Percentiles rank a stretch among this genome's conserved stretches.
Evolutionary conservation across 129 eudicot species (phyloP).

Genomic region (Deinandra increscens): DNA sequence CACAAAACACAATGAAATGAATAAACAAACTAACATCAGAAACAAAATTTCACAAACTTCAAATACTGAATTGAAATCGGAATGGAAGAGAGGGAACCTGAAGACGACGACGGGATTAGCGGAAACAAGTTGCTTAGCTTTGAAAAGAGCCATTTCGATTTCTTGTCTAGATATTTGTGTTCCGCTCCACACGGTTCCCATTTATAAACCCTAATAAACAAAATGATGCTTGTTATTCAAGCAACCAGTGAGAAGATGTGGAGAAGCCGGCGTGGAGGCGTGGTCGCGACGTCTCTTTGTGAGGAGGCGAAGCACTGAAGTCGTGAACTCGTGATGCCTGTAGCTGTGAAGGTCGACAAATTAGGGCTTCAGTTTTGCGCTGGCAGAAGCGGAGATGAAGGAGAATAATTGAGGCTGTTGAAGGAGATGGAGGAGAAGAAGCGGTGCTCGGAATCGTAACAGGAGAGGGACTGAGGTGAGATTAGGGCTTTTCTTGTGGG

Average conservation of each 20-base stretch:
- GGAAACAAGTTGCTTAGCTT: constrained; percentile 55
- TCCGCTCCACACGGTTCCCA: constrained; percentile 65
- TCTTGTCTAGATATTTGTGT: constrained; percentile 34
- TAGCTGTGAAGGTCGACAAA: too few relatives aligned
- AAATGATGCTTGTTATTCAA: constrained; percentile 24
- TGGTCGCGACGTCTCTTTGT: too few relatives aligned
- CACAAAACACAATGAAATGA: neutral
- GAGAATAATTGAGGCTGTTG: too few relatives aligned
- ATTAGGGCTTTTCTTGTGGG: too few relatives aligned
- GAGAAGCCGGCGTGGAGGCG: constrained; percentile 30
- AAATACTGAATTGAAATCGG: neutral
- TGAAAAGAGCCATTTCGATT: constrained; percentile 63
- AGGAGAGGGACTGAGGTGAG: too few relatives aligned
- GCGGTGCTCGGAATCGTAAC: too few relatives aligned
- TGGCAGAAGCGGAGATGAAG: too few relatives aligned
- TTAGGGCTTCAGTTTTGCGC: too few relatives aligned
- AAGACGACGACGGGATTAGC: constrained; percentile 69
- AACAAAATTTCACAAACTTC: neutral
- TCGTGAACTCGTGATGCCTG: too few relatives aligned
- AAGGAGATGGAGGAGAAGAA: too few relatives aligned
- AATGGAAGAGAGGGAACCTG: constrained; percentile 48
- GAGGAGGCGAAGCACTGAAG: too few relatives aligned
- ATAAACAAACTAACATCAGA: neutral
- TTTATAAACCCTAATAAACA: constrained; percentile 2
- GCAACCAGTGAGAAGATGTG: constrained; percentile 14